These are phyloP conservation scores for Gentiana macrophylla DNA, from an alignment of 257 asterid genomes.

Conservation along the genomic window DNA sequence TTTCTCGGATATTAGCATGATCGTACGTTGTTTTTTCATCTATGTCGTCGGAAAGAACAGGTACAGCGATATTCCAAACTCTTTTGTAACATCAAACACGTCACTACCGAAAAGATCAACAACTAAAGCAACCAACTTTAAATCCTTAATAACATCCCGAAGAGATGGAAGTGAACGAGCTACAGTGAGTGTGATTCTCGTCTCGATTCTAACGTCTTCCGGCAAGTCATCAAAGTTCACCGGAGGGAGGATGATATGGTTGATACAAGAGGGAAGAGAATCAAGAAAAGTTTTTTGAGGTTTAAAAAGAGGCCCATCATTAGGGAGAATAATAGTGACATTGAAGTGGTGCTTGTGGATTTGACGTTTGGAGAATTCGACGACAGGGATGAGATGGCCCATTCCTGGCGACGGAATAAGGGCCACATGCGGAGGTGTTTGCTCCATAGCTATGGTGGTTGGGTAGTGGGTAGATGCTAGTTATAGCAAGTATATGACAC, in stretches of 20 bases:
- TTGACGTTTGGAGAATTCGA: slow-evolving; percentile 50
- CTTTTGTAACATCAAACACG: slow-evolving; percentile 45
- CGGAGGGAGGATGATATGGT: slow-evolving; percentile 39
- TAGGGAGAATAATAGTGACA: slow-evolving; percentile 30
- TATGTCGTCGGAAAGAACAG: slow-evolving; percentile 50
- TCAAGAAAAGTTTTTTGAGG: slow-evolving; percentile 40
- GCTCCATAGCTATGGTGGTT: neutral
- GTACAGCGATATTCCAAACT: slow-evolving; percentile 31
- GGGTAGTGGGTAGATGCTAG: neutral
- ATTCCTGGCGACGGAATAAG: slow-evolving; percentile 69
- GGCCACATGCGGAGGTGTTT: slow-evolving; percentile 34
- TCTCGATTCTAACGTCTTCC: slow-evolving; percentile 36
- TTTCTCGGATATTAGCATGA: slow-evolving; percentile 34
- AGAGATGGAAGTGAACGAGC: slow-evolving; percentile 51
- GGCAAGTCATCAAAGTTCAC: slow-evolving; percentile 39
- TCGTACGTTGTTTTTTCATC: slow-evolving; percentile 33
- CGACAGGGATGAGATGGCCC: slow-evolving; percentile 77
- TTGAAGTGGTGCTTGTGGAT: slow-evolving; percentile 37
- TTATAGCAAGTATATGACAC: too few relatives aligned
- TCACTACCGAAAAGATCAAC: slow-evolving; percentile 77
- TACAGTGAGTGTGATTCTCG: slow-evolving; percentile 47
- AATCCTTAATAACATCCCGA: slow-evolving; percentile 19
- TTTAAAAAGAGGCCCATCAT: slow-evolving; percentile 41
- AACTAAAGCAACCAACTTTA: slow-evolving; percentile 41
- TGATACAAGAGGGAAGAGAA: slow-evolving; percentile 36